Percentiles rank a stretch among this genome's conserved stretches.
Conservation (phyloP, 371 early-diverging fungal species). For the Quaeritorhiza haematococci region DNA sequence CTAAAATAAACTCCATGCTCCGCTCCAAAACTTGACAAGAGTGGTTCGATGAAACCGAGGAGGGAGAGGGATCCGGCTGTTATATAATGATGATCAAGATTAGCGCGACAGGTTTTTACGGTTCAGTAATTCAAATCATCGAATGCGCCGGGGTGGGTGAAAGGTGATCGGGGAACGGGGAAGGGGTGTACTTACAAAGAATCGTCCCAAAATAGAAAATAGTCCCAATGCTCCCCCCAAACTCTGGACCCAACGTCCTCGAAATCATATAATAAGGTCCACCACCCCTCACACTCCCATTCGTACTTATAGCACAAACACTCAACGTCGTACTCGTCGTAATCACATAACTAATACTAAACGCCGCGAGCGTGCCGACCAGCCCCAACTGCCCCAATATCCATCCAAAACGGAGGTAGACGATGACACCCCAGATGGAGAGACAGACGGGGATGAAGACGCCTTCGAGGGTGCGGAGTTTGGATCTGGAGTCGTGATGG, state of each 20-base stretch:
- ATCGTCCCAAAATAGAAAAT: neutral
- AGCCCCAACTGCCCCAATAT: neutral
- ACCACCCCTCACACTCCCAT: neutral
- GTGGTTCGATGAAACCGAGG: neutral
- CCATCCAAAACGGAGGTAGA: neutral
- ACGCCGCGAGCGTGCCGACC: neutral
- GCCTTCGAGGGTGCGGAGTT: conserved; percentile 4
- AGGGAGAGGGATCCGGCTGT: neutral
- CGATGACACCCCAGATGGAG: neutral
- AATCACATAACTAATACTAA: neutral
- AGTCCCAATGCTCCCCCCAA: neutral
- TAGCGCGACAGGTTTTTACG: too few species aligned
- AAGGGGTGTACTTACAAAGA: too few species aligned
- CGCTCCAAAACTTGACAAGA: neutral
- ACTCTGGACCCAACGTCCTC: neutral
- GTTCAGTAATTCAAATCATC: too few species aligned
- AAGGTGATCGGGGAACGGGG: too few species aligned
- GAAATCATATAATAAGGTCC: neutral
- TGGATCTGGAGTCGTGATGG: too few species aligned
- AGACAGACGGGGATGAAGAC: conserved; percentile 1
- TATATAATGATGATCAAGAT: too few species aligned
- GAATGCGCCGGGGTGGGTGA: too few species aligned
- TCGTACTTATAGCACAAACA: neutral
- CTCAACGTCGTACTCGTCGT: neutral
- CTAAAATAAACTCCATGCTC: neutral